Percentiles rank a stretch among this genome's conserved stretches.
These are phyloP conservation scores for Cucurbita maxima DNA, from an alignment of 306 rosid genomes.

Conservation along the genomic window DNA sequence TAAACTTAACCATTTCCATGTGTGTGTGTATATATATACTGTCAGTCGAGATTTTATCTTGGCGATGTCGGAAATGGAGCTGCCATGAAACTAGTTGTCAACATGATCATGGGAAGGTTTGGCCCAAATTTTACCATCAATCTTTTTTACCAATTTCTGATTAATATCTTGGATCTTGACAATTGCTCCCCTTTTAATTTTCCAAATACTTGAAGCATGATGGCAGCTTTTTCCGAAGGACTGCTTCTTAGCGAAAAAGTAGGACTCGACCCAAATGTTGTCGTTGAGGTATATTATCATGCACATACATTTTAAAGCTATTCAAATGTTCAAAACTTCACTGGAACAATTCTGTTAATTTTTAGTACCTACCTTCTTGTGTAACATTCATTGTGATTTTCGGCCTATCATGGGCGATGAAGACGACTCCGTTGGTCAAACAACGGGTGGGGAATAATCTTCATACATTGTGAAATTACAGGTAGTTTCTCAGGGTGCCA, in stretches of 20 bases:
- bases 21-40: not conserved
- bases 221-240: conserved; percentile 97
- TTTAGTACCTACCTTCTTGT: not conserved
- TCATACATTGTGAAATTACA: conserved; percentile 17
- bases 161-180: not conserved
- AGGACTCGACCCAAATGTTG: conserved; percentile 70
- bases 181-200: not conserved
- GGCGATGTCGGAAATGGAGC: conserved; percentile 97
- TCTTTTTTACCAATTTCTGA: not conserved
- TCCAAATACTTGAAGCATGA: conserved; percentile 49
- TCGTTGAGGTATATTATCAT: conserved; percentile 52
- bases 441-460: not conserved
- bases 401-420: not conserved
- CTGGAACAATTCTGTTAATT: not conserved
- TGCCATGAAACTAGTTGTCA: conserved; percentile 92
- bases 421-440: not conserved
- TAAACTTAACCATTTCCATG: not conserved
- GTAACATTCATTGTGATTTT: not conserved
- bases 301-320: not conserved
- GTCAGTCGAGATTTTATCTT: conserved; percentile 78
- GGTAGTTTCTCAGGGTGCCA: conserved; percentile 96
- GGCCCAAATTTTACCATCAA: not conserved
- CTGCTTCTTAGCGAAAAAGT: conserved; percentile 79
- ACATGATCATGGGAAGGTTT: conserved; percentile 98
- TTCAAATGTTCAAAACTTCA: not conserved